Evolutionary conservation across 192 early-diverging fungal genomes (phyloP), one percentile per base, ranked within the genome.

Genomic region (Cladochytrium replicatum): DNA sequence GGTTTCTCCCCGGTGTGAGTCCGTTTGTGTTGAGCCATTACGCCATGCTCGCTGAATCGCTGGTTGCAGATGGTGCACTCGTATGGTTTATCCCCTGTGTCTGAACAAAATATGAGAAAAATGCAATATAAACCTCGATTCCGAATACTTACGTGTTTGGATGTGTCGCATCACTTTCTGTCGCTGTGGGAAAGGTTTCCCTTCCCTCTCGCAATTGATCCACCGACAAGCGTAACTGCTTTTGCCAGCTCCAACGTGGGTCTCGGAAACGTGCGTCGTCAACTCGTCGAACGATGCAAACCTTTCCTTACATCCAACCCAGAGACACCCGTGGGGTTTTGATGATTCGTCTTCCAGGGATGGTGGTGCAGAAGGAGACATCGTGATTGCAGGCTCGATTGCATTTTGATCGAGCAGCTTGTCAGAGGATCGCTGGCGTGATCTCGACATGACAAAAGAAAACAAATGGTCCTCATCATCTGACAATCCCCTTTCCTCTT

Each of bases 1-100:
- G 69, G 71, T 1, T 54, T 41, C 40, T 65, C 68, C 7, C 65
- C 68, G 8, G 60, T 63, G 40, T 68, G 69, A 13, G 61, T 66
- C 3, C 59, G 60, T 50, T 57, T 56, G 46, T 71, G 69, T 34
- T 66, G 63, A 8, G 78, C 73, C 84, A 91, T 83, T 43, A 83
- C 80, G 45, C 76, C 78, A 2, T 75, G 63, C 60, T 91, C 88
- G 27, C 83, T 83, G 55, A 93, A 93, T 9, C 83, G 67, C 66
- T 84, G 84, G 27, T 70, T 72, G 52, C 89, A 91, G 21, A 73
- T 54, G 19, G 50, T 64, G 72, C 89, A 92, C 48, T 79, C 72
- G 47, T 81, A 89, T 1, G 88, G 88, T 58, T 83, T 85, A 56
- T 82, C 79, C 4, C 88, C 86, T 9, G 59, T 54, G 57, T 60